Evolutionary conservation across 2,329 filamentous ascomycete genomes (phyloP).

Genomic region (Aspergillus latus): DNA sequence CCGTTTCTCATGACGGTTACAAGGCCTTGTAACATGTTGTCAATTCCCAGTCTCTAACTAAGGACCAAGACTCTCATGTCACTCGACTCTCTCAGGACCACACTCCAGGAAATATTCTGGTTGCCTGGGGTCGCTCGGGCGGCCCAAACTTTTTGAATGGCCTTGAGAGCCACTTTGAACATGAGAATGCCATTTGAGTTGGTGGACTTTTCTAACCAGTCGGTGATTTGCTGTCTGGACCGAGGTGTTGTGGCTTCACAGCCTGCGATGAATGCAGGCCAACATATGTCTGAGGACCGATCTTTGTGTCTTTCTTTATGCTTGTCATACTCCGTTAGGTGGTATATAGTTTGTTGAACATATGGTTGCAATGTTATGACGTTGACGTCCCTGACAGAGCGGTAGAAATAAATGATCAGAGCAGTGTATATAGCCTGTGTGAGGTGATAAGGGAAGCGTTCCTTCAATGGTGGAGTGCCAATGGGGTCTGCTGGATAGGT

Average conservation of each 20-base stretch:
- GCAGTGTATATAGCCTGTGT: conserved; percentile 6
- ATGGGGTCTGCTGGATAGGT: not conserved
- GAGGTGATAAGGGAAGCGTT: conserved; percentile 11
- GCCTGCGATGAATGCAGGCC: conserved; percentile 8
- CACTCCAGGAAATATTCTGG: conserved; percentile 4
- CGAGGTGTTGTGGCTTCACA: conserved; percentile 1
- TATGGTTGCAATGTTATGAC: conserved; percentile 2
- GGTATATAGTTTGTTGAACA: conserved; percentile 8
- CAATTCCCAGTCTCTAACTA: not conserved
- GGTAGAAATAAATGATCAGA: conserved; percentile 11
- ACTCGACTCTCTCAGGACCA: not conserved
- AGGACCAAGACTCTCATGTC: conserved; percentile 9
- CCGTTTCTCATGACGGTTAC: conserved; percentile 8
- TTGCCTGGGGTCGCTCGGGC: not conserved
- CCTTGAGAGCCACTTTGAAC: conserved; percentile 11
- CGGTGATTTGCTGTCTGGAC: not conserved
- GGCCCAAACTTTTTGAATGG: conserved; percentile 4
- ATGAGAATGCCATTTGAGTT: conserved; percentile 4
- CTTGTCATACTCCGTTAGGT: conserved; percentile 6
- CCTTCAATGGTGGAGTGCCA: conserved; percentile 1
- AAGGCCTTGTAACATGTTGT: conserved; percentile 1
- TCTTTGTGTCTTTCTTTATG: conserved; percentile 6
- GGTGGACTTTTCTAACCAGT: conserved; percentile 6
- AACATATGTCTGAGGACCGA: conserved; percentile 10
- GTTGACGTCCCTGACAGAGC: conserved; percentile 7